phyloP scores from a whole-genome alignment of 257 asterid species.

The Pogostemon cablin region DNA sequence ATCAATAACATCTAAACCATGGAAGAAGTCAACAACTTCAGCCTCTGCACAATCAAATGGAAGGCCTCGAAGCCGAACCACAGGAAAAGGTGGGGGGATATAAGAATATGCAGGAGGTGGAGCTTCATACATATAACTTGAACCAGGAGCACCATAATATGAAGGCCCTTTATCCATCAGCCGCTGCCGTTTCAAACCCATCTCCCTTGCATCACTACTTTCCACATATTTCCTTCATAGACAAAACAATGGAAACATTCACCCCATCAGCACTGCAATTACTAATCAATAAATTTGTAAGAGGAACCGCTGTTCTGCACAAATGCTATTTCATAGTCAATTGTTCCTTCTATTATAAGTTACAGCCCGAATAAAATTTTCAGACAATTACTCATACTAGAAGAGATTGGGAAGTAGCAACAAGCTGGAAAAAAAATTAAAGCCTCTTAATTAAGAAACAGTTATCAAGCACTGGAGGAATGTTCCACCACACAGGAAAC shows the following conservation, averaged over 20 bases:
- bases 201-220: conserved; percentile 78
- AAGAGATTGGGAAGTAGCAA: not conserved
- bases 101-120: conserved; percentile 72
- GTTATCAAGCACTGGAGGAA: not conserved
- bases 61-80: conserved; percentile 96
- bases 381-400: not conserved
- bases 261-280: conserved; percentile 27
- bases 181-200: conserved; percentile 90
- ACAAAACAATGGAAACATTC: conserved; percentile 27
- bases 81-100: conserved; percentile 85
- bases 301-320: not conserved
- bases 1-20: conserved; percentile 78
- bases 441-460: not conserved
- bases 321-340: not conserved
- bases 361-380: not conserved
- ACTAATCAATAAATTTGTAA: not conserved
- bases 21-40: conserved; percentile 84
- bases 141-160: conserved; percentile 61
- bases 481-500: not conserved
- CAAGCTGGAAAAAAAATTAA: conserved; percentile 8
- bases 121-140: conserved; percentile 75
- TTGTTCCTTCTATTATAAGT: not conserved
- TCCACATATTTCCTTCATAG: conserved; percentile 61
- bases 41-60: conserved; percentile 87
- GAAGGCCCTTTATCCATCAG: conserved; percentile 80